Evolutionary conservation across 257 asterid species (phyloP).

Genomic region (Solanum chiquidenum): DNA sequence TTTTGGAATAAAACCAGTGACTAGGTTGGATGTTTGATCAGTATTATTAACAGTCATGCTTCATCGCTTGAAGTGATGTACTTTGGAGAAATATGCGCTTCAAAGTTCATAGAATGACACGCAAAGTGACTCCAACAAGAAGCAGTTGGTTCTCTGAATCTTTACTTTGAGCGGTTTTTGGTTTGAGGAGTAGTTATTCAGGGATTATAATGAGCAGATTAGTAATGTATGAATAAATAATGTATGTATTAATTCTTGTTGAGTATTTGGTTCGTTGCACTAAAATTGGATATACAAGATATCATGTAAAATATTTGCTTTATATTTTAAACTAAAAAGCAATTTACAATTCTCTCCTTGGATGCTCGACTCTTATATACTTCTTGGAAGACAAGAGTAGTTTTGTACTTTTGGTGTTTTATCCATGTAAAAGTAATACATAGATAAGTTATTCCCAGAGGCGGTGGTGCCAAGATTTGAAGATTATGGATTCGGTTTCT

Average conservation of each 20-base stretch:
- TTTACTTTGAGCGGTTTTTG: background rate
- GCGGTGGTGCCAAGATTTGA: background rate
- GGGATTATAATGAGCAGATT: background rate
- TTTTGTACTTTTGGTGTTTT: background rate
- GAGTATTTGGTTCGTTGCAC: background rate
- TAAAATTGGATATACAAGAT: background rate
- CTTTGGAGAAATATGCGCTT: background rate
- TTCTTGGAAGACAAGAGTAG: background rate
- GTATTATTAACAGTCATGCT: background rate
- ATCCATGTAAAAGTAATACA: background rate
- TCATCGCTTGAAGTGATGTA: background rate
- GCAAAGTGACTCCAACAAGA: background rate
- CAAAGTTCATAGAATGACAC: background rate
- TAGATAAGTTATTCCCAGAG: background rate
- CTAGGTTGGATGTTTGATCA: background rate
- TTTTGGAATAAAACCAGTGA: background rate
- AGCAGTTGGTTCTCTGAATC: background rate
- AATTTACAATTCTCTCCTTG: background rate
- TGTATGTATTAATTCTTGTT: background rate
- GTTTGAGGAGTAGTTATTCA: background rate
- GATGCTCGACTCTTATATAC: background rate
- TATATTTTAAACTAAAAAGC: background rate
- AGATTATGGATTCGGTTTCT: background rate
- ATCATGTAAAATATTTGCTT: background rate
- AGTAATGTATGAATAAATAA: background rate